Base-by-base conservation (phyloP, 2,329 filamentous ascomycete genomes). In the Epichloe sylvatica region DNA sequence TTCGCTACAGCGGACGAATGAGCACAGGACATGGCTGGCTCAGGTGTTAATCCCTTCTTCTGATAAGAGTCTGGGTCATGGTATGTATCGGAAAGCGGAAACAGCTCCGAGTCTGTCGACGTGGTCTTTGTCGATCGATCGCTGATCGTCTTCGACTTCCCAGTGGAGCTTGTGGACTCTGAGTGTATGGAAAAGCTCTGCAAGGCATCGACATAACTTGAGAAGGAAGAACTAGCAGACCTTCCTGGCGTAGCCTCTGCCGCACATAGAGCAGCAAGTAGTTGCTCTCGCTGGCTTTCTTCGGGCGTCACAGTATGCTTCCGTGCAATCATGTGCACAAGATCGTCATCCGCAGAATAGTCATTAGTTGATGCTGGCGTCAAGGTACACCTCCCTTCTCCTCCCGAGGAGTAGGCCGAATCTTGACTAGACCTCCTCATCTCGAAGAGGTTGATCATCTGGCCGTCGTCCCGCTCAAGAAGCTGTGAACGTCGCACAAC, bases 241-340 rank as follows among this genome's bases (percentile, higher is more conserved):
- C 41, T 44, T 37, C 25, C 33, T 23, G 45, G 40, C 2, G 49
- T 45, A 17, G 40, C 21, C 39, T 45, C 45, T 15, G 45, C 23
- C 19, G 34, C 45, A 38, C 21, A 7, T 3, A 51, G 45, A 35
- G 49, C 49, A 23, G 40, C 19, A n/a, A 51, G 41, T 15, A 51
- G 23, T 21, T 51, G 45, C 36, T 47, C 19, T 45, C 41, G 38
- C 23, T 47, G 45, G 19, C 35, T 47, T 19, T 37, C 45, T 11
- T 46, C 45, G 34, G 39, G 38, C 12, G 49, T 50, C 9, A 47
- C 40, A 39, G 23, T 45, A 33, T 51, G 45, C 17, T 47, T 21
- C 25, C 41, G 19, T 13, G 45, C 39, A 15, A 45, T 38, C 37
- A 45, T 49, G 3, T 46, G 17, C 17, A n/a, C 2, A 13, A 42